Evolutionary conservation across 768 basidiomycete species (phyloP).

Genomic region (Galerina sulciceps): DNA sequence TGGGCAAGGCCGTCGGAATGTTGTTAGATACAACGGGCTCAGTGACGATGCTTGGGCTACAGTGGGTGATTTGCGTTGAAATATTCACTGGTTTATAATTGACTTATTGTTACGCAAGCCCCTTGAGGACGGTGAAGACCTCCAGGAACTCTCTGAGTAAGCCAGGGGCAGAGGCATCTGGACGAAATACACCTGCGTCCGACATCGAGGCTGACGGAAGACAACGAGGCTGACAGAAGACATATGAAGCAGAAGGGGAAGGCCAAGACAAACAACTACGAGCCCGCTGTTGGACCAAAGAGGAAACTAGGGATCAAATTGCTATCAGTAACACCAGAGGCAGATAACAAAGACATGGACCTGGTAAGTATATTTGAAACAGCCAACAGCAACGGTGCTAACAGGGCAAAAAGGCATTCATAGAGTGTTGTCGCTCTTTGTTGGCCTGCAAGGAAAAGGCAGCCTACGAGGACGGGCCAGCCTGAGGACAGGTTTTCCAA

Average conservation of each 20-base stretch:
- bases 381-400: constrained; percentile 28
- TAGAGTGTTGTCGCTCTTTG: constrained; percentile 77
- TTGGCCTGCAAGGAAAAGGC: constrained; percentile 70
- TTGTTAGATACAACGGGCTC: constrained; percentile 91
- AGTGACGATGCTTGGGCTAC: constrained; percentile 93
- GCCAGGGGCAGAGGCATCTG: constrained; percentile 56
- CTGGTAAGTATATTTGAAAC: constrained; percentile 54
- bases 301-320: constrained; percentile 78
- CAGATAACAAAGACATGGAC: constrained; percentile 71
- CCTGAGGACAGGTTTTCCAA: constrained; percentile 49
- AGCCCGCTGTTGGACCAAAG: constrained; percentile 57
- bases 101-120: constrained; percentile 44
- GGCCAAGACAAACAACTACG: constrained; percentile 59
- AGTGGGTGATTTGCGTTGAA: constrained; percentile 56
- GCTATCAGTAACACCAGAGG: constrained; percentile 76
- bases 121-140: constrained; percentile 80
- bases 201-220: constrained; percentile 57
- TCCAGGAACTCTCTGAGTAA: constrained; percentile 73
- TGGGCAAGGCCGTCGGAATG: constrained; percentile 81
- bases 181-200: constrained; percentile 65
- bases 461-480: constrained; percentile 78
- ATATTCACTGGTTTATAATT: neutral
- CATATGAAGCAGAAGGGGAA: constrained; percentile 76
- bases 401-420: constrained; percentile 82
- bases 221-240: no score